Conservation (phyloP, 148 eudicot genomes). For the Cornus suecica region DNA sequence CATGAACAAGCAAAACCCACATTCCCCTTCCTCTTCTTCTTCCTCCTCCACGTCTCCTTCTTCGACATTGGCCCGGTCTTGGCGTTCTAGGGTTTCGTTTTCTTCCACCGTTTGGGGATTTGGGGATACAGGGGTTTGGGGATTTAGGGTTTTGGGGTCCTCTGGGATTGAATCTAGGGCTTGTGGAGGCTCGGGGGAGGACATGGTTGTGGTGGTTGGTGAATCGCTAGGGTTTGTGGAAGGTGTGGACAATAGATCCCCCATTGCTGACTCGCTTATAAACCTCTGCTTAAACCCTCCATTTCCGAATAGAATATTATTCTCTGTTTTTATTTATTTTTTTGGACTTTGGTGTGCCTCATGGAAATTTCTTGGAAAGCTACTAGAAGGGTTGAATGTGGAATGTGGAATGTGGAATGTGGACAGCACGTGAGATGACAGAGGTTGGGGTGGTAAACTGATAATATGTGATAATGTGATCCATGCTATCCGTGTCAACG, state of each 20-base stretch:
- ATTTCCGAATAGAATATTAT: background rate
- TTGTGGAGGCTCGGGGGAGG: background rate
- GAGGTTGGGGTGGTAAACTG: no score
- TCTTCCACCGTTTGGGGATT: background rate
- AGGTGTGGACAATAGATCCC: background rate
- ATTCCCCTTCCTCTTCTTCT: constrained; percentile 46
- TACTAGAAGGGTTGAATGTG: background rate
- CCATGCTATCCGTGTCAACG: no score
- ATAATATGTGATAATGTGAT: no score
- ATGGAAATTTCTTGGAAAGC: background rate
- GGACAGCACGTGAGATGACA: no score
- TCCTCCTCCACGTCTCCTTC: constrained; percentile 21
- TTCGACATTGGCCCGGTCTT: background rate
- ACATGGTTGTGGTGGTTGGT: background rate
- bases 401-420: no score
- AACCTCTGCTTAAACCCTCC: background rate
- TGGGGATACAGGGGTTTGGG: constrained; percentile 18
- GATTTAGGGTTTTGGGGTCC: constrained; percentile 21
- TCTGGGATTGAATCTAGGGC: background rate
- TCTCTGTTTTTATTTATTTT: background rate
- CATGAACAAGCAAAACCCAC: constrained; percentile 57
- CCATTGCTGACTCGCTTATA: background rate
- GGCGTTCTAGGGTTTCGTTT: background rate
- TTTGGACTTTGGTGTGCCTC: background rate
- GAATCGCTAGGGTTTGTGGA: background rate